phyloP scores from a whole-genome alignment of 2,329 filamentous ascomycete genomes.

The Pestalotiopsis sp. region DNA sequence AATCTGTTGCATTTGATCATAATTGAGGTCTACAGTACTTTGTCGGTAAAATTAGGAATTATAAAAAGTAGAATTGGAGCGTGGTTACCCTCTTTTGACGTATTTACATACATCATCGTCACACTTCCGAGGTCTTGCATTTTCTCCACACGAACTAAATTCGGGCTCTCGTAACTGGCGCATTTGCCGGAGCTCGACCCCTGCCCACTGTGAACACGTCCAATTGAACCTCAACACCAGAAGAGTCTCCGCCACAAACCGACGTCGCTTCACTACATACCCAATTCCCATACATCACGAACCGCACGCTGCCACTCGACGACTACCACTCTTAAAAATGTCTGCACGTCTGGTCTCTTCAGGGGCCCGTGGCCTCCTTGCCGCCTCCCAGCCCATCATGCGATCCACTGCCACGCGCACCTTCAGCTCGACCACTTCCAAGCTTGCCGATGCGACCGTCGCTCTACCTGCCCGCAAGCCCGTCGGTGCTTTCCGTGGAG shows the following conservation, averaged over 20 bases:
- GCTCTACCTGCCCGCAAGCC: constrained; percentile 59
- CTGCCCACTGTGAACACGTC: constrained; percentile 1
- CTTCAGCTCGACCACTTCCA: constrained; percentile 54
- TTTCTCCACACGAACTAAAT: constrained; percentile 9
- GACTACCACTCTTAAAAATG: constrained; percentile 39
- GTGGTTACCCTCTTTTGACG: not conserved
- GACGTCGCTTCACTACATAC: not conserved
- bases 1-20: too few relatives aligned
- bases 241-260: not conserved
- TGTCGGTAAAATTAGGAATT: too few relatives aligned
- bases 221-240: constrained; percentile 11
- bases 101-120: not conserved
- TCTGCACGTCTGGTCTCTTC: constrained; percentile 46
- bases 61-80: not conserved
- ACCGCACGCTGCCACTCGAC: constrained; percentile 6
- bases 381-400: constrained; percentile 15
- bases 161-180: not conserved
- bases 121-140: not conserved
- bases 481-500: constrained; percentile 63
- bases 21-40: too few relatives aligned
- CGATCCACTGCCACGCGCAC: constrained; percentile 33
- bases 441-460: constrained; percentile 44
- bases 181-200: constrained; percentile 12
- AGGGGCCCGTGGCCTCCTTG: constrained; percentile 13
- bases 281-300: not conserved